Percentiles rank a stretch among this genome's conserved stretches.
phyloP scores from a whole-genome alignment of 163 green algal species.

The Scenedesmus sp. region DNA sequence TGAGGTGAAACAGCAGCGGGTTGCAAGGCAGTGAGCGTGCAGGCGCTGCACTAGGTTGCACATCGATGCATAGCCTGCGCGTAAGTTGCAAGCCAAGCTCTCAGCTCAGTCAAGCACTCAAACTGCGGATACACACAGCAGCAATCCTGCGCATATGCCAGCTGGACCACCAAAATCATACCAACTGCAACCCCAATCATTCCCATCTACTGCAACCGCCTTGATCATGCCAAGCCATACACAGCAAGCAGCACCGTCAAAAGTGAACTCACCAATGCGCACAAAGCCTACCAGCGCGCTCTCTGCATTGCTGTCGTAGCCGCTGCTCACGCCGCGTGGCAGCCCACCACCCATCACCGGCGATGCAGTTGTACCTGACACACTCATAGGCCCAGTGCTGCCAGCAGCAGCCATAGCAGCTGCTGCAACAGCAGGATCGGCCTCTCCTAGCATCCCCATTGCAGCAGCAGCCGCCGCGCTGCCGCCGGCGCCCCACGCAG shows the following conservation, averaged over 20 bases:
- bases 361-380: neutral
- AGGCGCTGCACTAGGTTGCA: too few relatives aligned
- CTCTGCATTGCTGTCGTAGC: slow-evolving; percentile 7
- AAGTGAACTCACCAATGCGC: neutral
- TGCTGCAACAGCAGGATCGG: neutral
- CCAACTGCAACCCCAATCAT: too few relatives aligned
- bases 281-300: neutral
- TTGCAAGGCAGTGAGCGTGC: too few relatives aligned
- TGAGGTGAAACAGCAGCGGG: too few relatives aligned
- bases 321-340: neutral
- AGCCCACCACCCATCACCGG: neutral
- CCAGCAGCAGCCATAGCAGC: neutral
- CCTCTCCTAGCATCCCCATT: neutral
- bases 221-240: neutral
- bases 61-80: too few relatives aligned
- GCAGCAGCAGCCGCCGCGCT: neutral
- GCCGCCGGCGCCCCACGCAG: neutral
- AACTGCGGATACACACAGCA: too few relatives aligned
- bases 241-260: neutral
- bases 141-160: too few relatives aligned
- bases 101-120: too few relatives aligned
- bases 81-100: too few relatives aligned
- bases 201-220: neutral
- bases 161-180: too few relatives aligned
- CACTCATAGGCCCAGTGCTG: neutral